Evolutionary conservation across 805 yeast species (phyloP), one percentile per base, ranked within the genome.

Genomic region (Yarrowia sp.): DNA sequence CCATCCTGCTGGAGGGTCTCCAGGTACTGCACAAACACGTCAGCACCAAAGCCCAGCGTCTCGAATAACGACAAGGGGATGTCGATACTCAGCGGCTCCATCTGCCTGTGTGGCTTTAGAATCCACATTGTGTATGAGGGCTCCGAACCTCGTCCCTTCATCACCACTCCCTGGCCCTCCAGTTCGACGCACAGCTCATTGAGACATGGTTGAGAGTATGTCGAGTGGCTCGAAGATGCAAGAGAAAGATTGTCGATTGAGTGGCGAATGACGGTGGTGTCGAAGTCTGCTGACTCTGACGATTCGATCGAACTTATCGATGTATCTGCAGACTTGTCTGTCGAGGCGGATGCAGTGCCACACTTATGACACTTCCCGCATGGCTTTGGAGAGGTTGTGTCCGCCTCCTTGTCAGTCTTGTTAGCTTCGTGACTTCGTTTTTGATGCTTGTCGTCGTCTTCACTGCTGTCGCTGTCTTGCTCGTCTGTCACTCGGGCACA

Each of bases 41-140:
- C 91, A 1, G 93, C 84, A 1, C 98, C 98, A 74, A 91, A 92
- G 0, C 99, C 98, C 7, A 95, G 79, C 32, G 87, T 82, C 66
- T 87, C 85, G n/a, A 86, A 83, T 32, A 95, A 79, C 22, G 83
- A 83, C 10, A 78, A 79, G 0, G 97, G 96, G 43, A 93, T 76
- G 63, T 88, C 87, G 41, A 90, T 78, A 62, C 85, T 85, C 31
- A 87, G 76, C 3, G 82, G 80, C 64, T 86, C 84, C 3, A 88
- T 77, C 42, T 86, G 87, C 3, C 80, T 77, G 74, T 86, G 88
- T 2, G 96, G 96, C 70, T 89, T 87, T 6, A 95, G 81, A 4
- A 93, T 86, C 98, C 98, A 93, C 89, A 95, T 89, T 1, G 97
- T 86, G 74, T 91, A 96, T 0, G 88, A 80, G 0, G 93, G 92